Percentiles rank a stretch among this genome's conserved stretches.
These are phyloP conservation scores for Tylopilus vinaceipallidus DNA, from an alignment of 768 basidiomycete species.

Conservation along the genomic window DNA sequence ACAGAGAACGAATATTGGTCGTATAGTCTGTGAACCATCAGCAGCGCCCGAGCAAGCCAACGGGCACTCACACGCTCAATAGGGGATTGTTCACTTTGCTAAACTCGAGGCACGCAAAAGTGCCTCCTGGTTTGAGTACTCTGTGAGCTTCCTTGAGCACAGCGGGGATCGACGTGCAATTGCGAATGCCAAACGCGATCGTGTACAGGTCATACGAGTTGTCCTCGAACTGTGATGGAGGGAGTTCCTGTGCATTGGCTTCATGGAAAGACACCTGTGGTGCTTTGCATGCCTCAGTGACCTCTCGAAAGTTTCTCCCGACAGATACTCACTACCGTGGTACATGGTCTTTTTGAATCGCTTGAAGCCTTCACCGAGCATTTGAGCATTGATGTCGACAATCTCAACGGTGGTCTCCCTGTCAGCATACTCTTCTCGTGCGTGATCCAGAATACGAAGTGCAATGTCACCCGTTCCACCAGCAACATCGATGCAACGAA, in stretches of 20 bases:
- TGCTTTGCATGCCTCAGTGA: constrained; percentile 44
- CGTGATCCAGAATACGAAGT: constrained; percentile 86
- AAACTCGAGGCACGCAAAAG: constrained; percentile 95
- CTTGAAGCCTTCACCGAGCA: constrained; percentile 89
- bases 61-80: constrained; percentile 68
- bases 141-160: constrained; percentile 89
- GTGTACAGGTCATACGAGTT: constrained; percentile 95
- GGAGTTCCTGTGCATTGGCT: constrained; percentile 86
- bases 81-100: constrained; percentile 89
- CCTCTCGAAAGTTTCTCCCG: neutral
- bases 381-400: constrained; percentile 92
- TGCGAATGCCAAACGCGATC: constrained; percentile 97
- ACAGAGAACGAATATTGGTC: constrained; percentile 95
- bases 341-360: constrained; percentile 98
- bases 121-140: constrained; percentile 94
- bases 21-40: constrained; percentile 60
- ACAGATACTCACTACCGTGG: constrained; percentile 73
- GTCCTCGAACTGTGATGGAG: constrained; percentile 63
- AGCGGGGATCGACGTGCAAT: constrained; percentile 89
- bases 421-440: constrained; percentile 84
- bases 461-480: constrained; percentile 99
- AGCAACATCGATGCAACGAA: constrained; percentile 91
- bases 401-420: constrained; percentile 86
- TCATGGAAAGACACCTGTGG: constrained; percentile 92
- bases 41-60: neutral